A percentile compares a stretch with the other conserved stretches of the same genome.
Evolutionary conservation across 805 yeast genomes (phyloP).

Genomic region (Torulaspora maleeae): DNA sequence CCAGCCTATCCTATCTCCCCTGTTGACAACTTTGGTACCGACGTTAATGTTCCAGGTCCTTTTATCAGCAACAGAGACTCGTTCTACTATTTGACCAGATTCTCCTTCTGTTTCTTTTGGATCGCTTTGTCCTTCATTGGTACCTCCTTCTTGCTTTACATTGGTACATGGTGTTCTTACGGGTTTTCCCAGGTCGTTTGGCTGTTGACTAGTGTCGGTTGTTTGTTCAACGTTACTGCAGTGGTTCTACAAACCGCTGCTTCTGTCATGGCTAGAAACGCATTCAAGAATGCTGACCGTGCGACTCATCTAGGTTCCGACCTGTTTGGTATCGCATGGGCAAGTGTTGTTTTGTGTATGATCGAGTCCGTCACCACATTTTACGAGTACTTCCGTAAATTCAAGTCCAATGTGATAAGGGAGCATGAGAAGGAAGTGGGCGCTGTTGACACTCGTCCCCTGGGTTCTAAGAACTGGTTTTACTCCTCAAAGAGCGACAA

Average conservation of each 20-base stretch:
- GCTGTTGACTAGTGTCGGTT: conserved; percentile 47
- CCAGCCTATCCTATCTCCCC: conserved; percentile 77
- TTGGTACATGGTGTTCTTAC: conserved; percentile 53
- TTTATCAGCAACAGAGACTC: conserved; percentile 52
- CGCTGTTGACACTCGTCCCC: conserved; percentile 30
- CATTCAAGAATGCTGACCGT: conserved; percentile 49
- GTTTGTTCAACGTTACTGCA: conserved; percentile 54
- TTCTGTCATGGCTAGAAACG: conserved; percentile 65
- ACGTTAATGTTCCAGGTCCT: conserved; percentile 46
- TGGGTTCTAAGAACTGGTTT: conserved; percentile 29
- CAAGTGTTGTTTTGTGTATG: conserved; percentile 46
- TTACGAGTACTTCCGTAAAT: conserved; percentile 3
- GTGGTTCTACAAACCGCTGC: conserved; percentile 73
- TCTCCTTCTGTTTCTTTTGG: conserved; percentile 58
- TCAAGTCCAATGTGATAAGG: neutral
- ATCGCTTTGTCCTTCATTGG: conserved; percentile 59
- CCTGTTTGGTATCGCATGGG: conserved; percentile 65
- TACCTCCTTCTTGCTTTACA: conserved; percentile 51
- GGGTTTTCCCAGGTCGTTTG: conserved; percentile 52
- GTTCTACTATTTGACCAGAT: conserved; percentile 61
- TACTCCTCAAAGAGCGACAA: conserved; percentile 48
- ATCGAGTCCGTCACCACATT: conserved; percentile 10
- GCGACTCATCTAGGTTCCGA: conserved; percentile 51
- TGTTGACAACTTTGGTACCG: conserved; percentile 61
- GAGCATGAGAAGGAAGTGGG: conserved; percentile 27